Evolutionary conservation across 345 rosid genomes (phyloP).

Genomic region (Rhodomyrtus tomentosa): DNA sequence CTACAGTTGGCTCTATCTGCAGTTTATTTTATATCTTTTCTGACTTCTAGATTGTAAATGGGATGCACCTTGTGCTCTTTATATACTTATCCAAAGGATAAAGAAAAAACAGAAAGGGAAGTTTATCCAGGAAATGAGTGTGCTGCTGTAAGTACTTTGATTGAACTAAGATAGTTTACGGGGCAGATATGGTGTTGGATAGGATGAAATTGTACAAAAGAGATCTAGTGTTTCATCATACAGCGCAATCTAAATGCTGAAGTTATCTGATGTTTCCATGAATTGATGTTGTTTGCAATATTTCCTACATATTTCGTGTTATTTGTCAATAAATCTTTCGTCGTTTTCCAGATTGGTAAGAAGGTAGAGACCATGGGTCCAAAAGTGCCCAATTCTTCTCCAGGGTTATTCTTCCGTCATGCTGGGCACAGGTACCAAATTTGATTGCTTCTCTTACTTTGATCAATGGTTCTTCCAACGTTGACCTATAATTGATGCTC

Average conservation of each 20-base stretch:
- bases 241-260: background rate
- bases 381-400: slow-evolving; percentile 27
- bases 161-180: background rate
- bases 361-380: slow-evolving; percentile 22
- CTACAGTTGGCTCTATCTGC: background rate
- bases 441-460: background rate
- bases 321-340: background rate
- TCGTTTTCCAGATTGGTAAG: slow-evolving; percentile 32
- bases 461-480: background rate
- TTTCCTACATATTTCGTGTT: background rate
- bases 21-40: background rate
- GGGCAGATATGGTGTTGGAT: background rate
- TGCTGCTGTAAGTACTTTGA: background rate
- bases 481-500: background rate
- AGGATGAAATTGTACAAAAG: background rate
- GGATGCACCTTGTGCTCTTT: background rate
- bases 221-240: background rate
- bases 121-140: background rate
- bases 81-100: background rate
- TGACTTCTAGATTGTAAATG: background rate
- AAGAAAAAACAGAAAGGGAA: background rate
- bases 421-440: slow-evolving; percentile 50
- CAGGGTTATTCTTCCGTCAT: slow-evolving; percentile 58
- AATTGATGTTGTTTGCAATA: background rate
- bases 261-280: background rate